Evolutionary conservation across 352 stramenopile species (phyloP), one percentile per base, ranked within the genome.

Genomic region (Globisporangium emineosum): DNA sequence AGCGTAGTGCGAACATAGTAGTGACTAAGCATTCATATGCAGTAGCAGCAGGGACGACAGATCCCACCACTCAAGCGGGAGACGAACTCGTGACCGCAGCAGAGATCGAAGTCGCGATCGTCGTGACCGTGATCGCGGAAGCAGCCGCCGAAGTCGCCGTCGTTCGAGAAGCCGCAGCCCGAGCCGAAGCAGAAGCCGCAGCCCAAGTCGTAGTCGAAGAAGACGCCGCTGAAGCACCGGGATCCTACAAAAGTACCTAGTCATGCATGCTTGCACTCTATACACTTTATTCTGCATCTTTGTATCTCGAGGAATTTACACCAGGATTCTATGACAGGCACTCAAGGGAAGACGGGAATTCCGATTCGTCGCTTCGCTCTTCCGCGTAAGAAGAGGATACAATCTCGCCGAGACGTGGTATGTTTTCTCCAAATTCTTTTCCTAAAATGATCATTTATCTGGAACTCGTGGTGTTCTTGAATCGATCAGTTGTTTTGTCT

Each of bases 161-260:
- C 73, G 66, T 54, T 75, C 69, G 10, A 66, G 65, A 29, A 74
- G 53, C 33, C 49, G 40, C 9, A 75, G 67, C n/a, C 32, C 50
- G 23, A 75, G 66, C 25, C 62, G 58, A 45, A 74, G 72, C 60
- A 27, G 35, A 37, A 78, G 70, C 42, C 68, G 64, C n/a, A 73
- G 65, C 67, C 74, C 66, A 29, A 90, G 76, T 60, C 78, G 71
- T 47, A 81, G 75, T 54, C 77, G 70, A 29, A 68, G 75, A 25
- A 69, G 72, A 9, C 77, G 74, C 35, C 75, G 62, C 13, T 79
- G 49, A 65, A 29, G 30, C 52, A 23, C 19, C n/a, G 30, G 27
- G 17, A 27, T 56, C 10, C 32, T 65, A 57, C 55, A 42, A 29
- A 60, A 60, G 55, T 60, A 60, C 55, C 55, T 51, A 37, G 35